phyloP scores from a whole-genome alignment of 495 filamentous ascomycete species.

The Penicillium longicatenatum region DNA sequence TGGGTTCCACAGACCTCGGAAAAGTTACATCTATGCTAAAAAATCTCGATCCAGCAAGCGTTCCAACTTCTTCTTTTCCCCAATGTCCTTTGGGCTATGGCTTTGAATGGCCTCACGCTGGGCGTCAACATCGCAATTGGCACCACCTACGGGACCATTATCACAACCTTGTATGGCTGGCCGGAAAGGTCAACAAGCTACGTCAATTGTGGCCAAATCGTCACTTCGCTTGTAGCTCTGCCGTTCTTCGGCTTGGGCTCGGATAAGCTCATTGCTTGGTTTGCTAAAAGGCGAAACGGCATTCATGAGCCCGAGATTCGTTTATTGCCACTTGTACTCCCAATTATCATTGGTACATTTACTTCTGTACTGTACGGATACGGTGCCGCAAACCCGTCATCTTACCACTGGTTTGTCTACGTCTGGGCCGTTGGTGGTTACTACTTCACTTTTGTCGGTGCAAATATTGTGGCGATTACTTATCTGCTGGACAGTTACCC shows the following conservation, averaged over 20 bases:
- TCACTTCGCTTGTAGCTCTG: constrained; percentile 32
- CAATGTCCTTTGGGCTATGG: constrained; percentile 41
- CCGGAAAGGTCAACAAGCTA: constrained; percentile 31
- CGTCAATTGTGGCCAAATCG: constrained; percentile 36
- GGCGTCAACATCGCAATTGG: constrained; percentile 41
- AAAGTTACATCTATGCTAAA: too few relatives aligned
- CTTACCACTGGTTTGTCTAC: constrained; percentile 40
- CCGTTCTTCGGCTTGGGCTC: constrained; percentile 37
- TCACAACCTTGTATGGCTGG: constrained; percentile 40
- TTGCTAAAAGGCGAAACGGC: constrained; percentile 27
- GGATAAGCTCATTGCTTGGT: constrained; percentile 29
- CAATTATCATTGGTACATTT: constrained; percentile 33
- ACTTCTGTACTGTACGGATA: constrained; percentile 35
- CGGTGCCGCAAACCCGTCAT: constrained; percentile 29
- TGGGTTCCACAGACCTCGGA: too few relatives aligned
- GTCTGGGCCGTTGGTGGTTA: constrained; percentile 35
- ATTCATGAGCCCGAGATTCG: constrained; percentile 38
- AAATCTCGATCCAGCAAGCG: too few relatives aligned
- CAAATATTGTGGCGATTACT: constrained; percentile 44
- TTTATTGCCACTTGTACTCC: constrained; percentile 33
- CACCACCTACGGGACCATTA: constrained; percentile 36
- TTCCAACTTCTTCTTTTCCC: constrained; percentile 33
- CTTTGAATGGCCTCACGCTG: constrained; percentile 39
- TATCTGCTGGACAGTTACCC: constrained; percentile 41
- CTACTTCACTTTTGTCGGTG: constrained; percentile 42